Percentiles rank a stretch among this genome's conserved stretches.
phyloP scores from a whole-genome alignment of 179 eudicot genomes.

The Amaranthus tricolor region DNA sequence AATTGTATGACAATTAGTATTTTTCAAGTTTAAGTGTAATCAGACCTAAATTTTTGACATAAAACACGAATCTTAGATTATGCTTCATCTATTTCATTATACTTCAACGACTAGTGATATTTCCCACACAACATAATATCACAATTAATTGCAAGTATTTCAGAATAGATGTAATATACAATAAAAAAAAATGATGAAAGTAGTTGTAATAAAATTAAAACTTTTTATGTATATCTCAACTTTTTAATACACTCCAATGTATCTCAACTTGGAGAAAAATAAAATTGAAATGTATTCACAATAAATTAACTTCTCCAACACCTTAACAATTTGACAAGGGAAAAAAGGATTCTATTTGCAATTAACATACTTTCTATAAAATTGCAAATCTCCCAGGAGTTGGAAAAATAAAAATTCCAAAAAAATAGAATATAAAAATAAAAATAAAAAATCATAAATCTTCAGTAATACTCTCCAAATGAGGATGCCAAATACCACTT shows the following conservation, averaged over 20 bases:
- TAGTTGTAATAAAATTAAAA: neutral
- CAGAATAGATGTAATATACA: too few relatives aligned
- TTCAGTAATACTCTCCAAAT: constrained; percentile 35
- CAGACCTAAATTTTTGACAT: too few relatives aligned
- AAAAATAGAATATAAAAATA: neutral
- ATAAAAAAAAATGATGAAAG: neutral
- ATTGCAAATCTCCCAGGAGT: constrained; percentile 10
- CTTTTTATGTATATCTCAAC: neutral
- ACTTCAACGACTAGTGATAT: too few relatives aligned
- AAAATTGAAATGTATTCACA: constrained; percentile 4
- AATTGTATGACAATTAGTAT: too few relatives aligned
- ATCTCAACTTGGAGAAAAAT: neutral
- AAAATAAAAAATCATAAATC: constrained; percentile 28
- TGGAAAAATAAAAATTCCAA: neutral
- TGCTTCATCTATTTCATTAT: too few relatives aligned
- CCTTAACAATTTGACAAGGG: neutral
- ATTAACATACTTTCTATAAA: neutral
- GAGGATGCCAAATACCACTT: constrained; percentile 42
- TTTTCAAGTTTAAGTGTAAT: too few relatives aligned
- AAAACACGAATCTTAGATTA: too few relatives aligned
- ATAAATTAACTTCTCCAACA: constrained; percentile 11
- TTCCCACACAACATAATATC: neutral
- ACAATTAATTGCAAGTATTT: neutral
- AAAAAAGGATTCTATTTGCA: constrained; percentile 2
- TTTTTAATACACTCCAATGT: constrained; percentile 1